Evolutionary conservation across 2,329 filamentous ascomycete genomes (phyloP).

Genomic region (Knufia fluminis): DNA sequence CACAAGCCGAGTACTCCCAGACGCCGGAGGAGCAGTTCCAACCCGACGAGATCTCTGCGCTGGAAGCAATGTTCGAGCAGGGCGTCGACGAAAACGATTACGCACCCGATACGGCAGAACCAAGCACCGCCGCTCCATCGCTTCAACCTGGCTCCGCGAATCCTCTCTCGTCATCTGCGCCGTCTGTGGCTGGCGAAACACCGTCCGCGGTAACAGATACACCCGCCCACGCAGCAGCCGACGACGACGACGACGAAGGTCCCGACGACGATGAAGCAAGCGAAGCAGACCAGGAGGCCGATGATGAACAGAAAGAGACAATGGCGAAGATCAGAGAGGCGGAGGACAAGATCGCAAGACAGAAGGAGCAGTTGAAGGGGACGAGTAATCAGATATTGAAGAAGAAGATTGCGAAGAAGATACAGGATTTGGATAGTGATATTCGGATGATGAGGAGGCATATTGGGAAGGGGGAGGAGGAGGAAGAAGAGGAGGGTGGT

Average conservation of each 20-base stretch:
- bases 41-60: constrained; percentile 27
- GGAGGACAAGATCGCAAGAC: constrained; percentile 36
- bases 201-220: constrained; percentile 13
- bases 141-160: constrained; percentile 23
- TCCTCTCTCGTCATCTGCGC: constrained; percentile 21
- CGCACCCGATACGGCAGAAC: constrained; percentile 16
- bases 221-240: constrained; percentile 19
- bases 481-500: constrained; percentile 20
- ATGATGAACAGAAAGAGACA: constrained; percentile 23
- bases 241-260: constrained; percentile 28
- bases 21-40: constrained; percentile 28
- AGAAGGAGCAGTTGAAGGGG: constrained; percentile 32
- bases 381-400: constrained; percentile 22
- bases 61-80: constrained; percentile 26
- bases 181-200: constrained; percentile 21
- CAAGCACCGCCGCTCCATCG: constrained; percentile 16
- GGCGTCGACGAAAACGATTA: constrained; percentile 27
- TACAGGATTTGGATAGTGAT: constrained; percentile 21
- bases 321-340: constrained; percentile 32
- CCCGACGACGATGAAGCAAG: constrained; percentile 29
- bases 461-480: constrained; percentile 22
- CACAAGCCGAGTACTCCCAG: constrained; percentile 14
- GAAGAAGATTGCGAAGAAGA: constrained; percentile 36
- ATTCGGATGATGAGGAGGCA: constrained; percentile 21
- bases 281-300: constrained; percentile 25